Conservation (phyloP, 768 basidiomycete genomes). For the Mycena rebaudengoi region DNA sequence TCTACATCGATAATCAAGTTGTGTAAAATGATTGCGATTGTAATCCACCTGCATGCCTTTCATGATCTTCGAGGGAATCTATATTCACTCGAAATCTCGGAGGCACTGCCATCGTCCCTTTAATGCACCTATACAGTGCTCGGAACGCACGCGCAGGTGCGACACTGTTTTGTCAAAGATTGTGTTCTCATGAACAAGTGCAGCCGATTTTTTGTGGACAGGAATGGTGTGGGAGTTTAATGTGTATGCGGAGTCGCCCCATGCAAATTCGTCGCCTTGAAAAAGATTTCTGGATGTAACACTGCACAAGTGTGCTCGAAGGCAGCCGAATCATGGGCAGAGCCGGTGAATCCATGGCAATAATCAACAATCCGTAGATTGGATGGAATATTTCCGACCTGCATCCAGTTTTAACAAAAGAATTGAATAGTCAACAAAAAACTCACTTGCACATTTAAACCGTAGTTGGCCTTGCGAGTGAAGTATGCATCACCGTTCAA, state of each 20-base stretch:
- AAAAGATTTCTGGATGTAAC: conserved; percentile 35
- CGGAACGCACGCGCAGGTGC: conserved; percentile 41
- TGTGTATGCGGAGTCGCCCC: conserved; percentile 33
- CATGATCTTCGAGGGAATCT: conserved; percentile 35
- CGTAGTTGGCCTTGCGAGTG: conserved; percentile 45
- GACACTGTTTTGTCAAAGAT: conserved; percentile 39
- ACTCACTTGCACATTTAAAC: conserved; percentile 44
- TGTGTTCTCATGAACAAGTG: conserved; percentile 33
- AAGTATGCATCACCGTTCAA: conserved; percentile 45
- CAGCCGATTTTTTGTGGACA: conserved; percentile 39
- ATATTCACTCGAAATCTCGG: conserved; percentile 39
- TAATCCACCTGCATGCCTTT: conserved; percentile 39
- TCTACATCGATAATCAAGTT: conserved; percentile 45
- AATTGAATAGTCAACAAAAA: background rate
- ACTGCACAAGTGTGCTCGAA: conserved; percentile 40
- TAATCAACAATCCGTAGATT: conserved; percentile 42
- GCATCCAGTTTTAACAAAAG: background rate
- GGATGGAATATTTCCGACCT: conserved; percentile 45
- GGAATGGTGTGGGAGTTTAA: conserved; percentile 38
- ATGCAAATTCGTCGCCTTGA: conserved; percentile 36
- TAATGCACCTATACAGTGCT: conserved; percentile 47
- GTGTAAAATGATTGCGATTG: conserved; percentile 43
- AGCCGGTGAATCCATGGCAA: conserved; percentile 42
- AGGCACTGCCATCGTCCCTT: conserved; percentile 45
- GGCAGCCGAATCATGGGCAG: conserved; percentile 44